A percentile compares a stretch with the other conserved stretches of the same genome.
phyloP scores from a whole-genome alignment of 1,139 yeast species.

The Magnusiomyces fungicola region DNA sequence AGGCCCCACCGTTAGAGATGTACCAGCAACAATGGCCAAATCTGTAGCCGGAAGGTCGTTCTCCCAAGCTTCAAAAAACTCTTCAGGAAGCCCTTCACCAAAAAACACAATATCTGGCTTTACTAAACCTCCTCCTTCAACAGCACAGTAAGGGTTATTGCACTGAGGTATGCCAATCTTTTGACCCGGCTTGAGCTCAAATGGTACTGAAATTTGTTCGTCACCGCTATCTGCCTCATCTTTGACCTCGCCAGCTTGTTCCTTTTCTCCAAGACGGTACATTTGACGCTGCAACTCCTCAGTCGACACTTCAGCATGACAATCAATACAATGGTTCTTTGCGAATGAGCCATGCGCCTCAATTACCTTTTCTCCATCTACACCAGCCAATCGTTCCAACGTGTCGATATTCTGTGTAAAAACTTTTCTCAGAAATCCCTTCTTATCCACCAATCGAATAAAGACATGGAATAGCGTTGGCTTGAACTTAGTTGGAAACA shows the following conservation, averaged over 20 bases:
- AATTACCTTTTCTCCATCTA: slow-evolving; percentile 53
- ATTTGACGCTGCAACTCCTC: slow-evolving; percentile 44
- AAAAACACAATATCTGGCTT: slow-evolving; percentile 92
- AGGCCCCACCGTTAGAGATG: slow-evolving; percentile 82
- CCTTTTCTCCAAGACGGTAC: slow-evolving; percentile 20
- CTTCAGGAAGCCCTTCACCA: slow-evolving; percentile 74
- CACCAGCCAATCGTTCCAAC: slow-evolving; percentile 78
- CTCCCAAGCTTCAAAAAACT: slow-evolving; percentile 57
- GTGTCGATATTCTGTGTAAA: slow-evolving; percentile 94
- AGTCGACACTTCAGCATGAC: slow-evolving; percentile 48
- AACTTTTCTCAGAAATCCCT: slow-evolving; percentile 54
- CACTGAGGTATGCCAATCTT: slow-evolving; percentile 50
- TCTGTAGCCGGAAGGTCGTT: slow-evolving; percentile 41
- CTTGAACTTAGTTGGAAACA: slow-evolving; percentile 78
- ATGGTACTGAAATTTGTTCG: slow-evolving; percentile 17
- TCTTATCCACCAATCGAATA: slow-evolving; percentile 58
- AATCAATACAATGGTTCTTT: slow-evolving; percentile 69
- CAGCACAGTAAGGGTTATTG: slow-evolving; percentile 32
- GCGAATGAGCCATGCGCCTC: slow-evolving; percentile 98
- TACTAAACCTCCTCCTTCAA: slow-evolving; percentile 47
- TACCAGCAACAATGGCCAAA: slow-evolving; percentile 83
- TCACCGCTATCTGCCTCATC: neutral
- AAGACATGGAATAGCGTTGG: slow-evolving; percentile 80
- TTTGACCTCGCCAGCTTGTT: slow-evolving; percentile 11
- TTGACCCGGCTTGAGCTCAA: slow-evolving; percentile 19